Evolutionary conservation across 371 early-diverging fungal species (phyloP).

Genomic region (Batrachochytrium dendrobatidis): DNA sequence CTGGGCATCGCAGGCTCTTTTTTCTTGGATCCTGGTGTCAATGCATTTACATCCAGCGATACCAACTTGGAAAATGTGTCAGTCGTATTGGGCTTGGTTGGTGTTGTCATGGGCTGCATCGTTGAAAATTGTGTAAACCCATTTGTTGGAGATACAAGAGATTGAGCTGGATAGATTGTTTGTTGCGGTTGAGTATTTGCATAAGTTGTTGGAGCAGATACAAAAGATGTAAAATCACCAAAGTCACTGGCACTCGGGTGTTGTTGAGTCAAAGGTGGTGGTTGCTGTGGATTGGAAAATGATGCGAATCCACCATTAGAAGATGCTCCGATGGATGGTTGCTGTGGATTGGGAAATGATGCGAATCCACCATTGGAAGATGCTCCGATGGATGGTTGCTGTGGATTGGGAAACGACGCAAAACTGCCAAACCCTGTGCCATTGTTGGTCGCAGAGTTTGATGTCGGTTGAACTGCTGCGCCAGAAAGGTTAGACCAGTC

Average conservation of each 20-base stretch:
- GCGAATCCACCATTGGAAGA: conserved; percentile 17
- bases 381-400: no score
- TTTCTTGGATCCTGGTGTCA: conserved; percentile 22
- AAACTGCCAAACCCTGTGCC: conserved; percentile 11
- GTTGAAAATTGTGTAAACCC: background rate
- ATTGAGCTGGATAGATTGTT: background rate
- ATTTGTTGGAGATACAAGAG: background rate
- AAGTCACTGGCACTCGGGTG: no score
- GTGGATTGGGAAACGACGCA: conserved; percentile 6
- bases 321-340: no score
- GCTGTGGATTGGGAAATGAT: background rate
- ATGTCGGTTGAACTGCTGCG: conserved; percentile 18
- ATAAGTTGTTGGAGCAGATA: background rate
- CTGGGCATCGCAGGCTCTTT: conserved; percentile 25
- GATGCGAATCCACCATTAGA: conserved; percentile 1
- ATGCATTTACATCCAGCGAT: conserved; percentile 30
- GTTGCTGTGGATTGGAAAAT: background rate
- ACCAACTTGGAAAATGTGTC: conserved; percentile 35
- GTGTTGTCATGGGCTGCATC: background rate
- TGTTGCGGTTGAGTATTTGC: background rate
- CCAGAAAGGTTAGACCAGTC: conserved; percentile 37
- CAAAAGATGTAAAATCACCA: background rate
- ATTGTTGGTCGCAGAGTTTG: conserved; percentile 7
- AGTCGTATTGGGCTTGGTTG: background rate
- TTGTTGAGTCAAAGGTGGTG: background rate